A percentile compares a stretch with the other conserved stretches of the same genome.
These are phyloP conservation scores for Magnaporthales sp. DNA, from an alignment of 2,329 filamentous ascomycete genomes.

Conservation along the genomic window DNA sequence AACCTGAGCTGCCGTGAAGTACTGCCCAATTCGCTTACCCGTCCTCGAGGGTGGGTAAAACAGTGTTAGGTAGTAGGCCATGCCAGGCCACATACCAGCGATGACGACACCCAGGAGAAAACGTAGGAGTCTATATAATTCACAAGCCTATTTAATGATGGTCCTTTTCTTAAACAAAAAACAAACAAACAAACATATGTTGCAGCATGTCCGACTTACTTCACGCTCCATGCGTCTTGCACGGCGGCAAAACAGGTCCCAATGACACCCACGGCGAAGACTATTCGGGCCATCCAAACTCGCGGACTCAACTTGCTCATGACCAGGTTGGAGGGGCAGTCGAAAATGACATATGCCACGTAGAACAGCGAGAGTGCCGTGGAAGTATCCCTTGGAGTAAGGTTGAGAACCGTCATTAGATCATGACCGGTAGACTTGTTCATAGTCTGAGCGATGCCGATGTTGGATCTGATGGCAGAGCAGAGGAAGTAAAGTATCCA, in stretches of 20 bases:
- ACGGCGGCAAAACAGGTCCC: slow-evolving; percentile 79
- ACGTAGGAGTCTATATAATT: slow-evolving; percentile 53
- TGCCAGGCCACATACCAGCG: slow-evolving; percentile 91
- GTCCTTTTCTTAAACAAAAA: background rate
- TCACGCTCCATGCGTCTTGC: slow-evolving; percentile 74
- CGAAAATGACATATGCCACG: slow-evolving; percentile 84
- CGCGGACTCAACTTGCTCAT: slow-evolving; percentile 81
- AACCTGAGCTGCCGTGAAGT: slow-evolving; percentile 79
- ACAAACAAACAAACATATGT: slow-evolving; percentile 7
- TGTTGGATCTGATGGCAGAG: slow-evolving; percentile 85
- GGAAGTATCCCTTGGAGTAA: slow-evolving; percentile 70
- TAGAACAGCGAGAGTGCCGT: slow-evolving; percentile 85
- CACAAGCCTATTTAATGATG: background rate
- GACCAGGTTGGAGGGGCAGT: slow-evolving; percentile 78
- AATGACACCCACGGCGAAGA: slow-evolving; percentile 77
- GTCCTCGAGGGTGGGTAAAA: slow-evolving; percentile 85
- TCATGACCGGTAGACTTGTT: slow-evolving; percentile 64
- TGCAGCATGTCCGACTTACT: slow-evolving; percentile 35
- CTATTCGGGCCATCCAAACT: slow-evolving; percentile 87
- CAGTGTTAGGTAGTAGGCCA: slow-evolving; percentile 85
- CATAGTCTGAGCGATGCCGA: slow-evolving; percentile 93
- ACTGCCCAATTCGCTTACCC: slow-evolving; percentile 80
- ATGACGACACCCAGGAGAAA: slow-evolving; percentile 81
- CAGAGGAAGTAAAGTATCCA: slow-evolving; percentile 89
- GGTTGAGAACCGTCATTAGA: slow-evolving; percentile 59